Evolutionary conservation across 805 yeast genomes (phyloP), one percentile per base, ranked within the genome.

Genomic region (Torulaspora quercuum): DNA sequence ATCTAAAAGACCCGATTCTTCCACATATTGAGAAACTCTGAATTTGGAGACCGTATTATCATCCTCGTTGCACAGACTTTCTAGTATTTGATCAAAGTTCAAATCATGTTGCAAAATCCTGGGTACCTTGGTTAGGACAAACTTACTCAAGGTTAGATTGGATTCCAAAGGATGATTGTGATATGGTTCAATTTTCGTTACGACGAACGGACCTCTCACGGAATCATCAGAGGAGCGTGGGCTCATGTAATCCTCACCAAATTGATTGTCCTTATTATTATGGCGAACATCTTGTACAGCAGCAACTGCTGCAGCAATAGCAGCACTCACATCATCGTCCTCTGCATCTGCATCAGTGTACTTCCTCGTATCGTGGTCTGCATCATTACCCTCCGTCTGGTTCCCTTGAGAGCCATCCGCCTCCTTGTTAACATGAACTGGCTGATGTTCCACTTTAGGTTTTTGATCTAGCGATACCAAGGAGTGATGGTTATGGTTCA

Each of bases 241-340:
- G 19, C 32, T 31, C 23, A 24, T 26, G 25, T 31, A 38, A 10
- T 35, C 42, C 10, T 37, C 44, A 11, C 37, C 41, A 7, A 26
- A 32, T 11, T 33, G 27, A 11, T 24, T 31, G 23, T 29, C 34
- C n/a, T 31, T 29, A 25, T 27, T 22, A 11, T 24, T 19, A 11
- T 42, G 37, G 26, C 52, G 44, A 6, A 39, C 41, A 31, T 54
- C 53, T 29, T 54, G 53, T 4, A 56, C 62, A 6, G 62, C 63
- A 1, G 61, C 62, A 5, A 57, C 63, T 3, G 62, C 63, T 6
- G 63, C 63, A 4, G 59, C 63, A 35, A 57, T 57, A 5, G 63
- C 63, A 11, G 61, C 62, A 11, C 54, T 55, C 7, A 57, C 63
- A 30, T 53, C 52, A 28, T 48, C 59, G 28, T 54, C 55, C 21